phyloP scores from a whole-genome alignment of 495 filamentous ascomycete genomes.

The Letharia columbiana region DNA sequence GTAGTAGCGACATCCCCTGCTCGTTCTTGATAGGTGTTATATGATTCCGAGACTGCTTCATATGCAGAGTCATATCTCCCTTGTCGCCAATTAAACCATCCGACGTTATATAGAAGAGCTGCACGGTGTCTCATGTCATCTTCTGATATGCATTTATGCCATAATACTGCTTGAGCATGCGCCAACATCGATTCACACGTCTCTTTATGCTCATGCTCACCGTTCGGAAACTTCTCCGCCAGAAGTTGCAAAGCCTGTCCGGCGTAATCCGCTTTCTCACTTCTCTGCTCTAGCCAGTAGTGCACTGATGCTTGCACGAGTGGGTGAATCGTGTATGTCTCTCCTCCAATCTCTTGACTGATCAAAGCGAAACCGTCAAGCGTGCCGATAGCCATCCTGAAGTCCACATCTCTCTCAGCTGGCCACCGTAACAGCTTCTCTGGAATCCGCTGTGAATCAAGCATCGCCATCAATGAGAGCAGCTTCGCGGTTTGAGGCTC shows the following conservation, averaged over 20 bases:
- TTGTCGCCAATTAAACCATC: slow-evolving; percentile 6
- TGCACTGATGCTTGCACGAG: too few species aligned
- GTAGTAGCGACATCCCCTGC: slow-evolving; percentile 1
- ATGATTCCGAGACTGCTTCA: slow-evolving; percentile 2
- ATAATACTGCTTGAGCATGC: background rate
- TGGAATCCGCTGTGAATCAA: background rate
- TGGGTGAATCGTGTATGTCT: too few species aligned
- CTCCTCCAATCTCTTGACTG: background rate
- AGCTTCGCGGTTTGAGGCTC: background rate
- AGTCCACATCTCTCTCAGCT: background rate
- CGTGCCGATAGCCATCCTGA: background rate
- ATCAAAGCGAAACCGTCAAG: background rate
- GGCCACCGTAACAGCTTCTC: background rate
- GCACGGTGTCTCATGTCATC: background rate
- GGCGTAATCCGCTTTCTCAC: too few species aligned
- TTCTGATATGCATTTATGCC: background rate
- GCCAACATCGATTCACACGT: background rate
- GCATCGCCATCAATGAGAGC: background rate
- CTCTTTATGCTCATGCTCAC: background rate
- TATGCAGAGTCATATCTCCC: slow-evolving; percentile 11
- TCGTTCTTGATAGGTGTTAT: slow-evolving; percentile 8
- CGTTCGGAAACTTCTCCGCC: background rate
- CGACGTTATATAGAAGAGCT: slow-evolving; percentile 6
- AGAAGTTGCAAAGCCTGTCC: too few species aligned
- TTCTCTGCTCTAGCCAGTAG: too few species aligned